phyloP scores from a whole-genome alignment of 2,329 filamentous ascomycete species.

The Botryotinia convoluta region DNA sequence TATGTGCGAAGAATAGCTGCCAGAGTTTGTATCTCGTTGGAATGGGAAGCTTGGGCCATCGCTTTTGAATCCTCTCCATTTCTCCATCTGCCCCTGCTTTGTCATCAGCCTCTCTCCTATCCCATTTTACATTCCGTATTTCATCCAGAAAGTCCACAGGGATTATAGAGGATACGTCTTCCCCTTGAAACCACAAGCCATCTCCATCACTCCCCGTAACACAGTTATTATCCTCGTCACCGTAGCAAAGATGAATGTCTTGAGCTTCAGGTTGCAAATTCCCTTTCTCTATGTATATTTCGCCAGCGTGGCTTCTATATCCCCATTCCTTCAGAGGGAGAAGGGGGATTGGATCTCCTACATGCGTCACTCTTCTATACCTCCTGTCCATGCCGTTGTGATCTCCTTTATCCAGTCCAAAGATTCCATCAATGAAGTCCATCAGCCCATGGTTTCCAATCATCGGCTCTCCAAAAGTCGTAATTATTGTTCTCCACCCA shows the following conservation, averaged over 20 bases:
- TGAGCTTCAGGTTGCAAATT: constrained; percentile 63
- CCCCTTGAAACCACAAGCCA: constrained; percentile 21
- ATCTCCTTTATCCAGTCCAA: constrained; percentile 21
- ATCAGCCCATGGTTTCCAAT: constrained; percentile 58
- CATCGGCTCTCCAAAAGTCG: constrained; percentile 88
- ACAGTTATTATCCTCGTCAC: constrained; percentile 68
- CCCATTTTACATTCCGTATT: background rate
- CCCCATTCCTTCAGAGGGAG: constrained; percentile 87
- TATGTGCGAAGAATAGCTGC: constrained; percentile 88
- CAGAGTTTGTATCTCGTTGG: constrained; percentile 68
- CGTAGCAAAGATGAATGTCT: constrained; percentile 70
- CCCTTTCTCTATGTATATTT: constrained; percentile 77
- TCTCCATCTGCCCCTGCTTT: constrained; percentile 29
- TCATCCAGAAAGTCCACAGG: background rate
- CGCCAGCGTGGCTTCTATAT: constrained; percentile 78
- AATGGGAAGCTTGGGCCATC: constrained; percentile 25
- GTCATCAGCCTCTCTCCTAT: background rate
- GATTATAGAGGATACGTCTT: background rate
- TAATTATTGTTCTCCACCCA: constrained; percentile 75
- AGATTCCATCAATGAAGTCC: constrained; percentile 29
- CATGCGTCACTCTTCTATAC: constrained; percentile 81
- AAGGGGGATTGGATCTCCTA: constrained; percentile 82
- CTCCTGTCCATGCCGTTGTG: constrained; percentile 12
- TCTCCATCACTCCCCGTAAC: constrained; percentile 53
- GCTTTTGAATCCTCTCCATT: constrained; percentile 14